Conservation (phyloP, 2,329 filamentous ascomycete genomes). For the Xylaria sp. region DNA sequence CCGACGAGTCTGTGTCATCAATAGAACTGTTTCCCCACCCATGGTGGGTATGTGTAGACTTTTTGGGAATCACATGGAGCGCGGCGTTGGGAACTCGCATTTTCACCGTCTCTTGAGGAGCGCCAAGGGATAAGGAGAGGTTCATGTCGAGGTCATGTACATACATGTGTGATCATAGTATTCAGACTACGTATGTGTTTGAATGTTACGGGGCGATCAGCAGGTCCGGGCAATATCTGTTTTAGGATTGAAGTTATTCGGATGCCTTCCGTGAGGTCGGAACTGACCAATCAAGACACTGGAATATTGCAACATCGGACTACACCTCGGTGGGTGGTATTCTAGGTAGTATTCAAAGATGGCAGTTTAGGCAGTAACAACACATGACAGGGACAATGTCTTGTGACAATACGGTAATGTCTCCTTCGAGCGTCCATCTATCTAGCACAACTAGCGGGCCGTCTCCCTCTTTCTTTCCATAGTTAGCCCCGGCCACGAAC, state of each 20-base stretch:
- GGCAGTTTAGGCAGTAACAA: not conserved
- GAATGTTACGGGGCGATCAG: not conserved
- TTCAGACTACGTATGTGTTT: not conserved
- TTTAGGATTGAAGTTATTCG: not conserved
- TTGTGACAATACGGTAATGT: too few species aligned
- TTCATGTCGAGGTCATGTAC: not conserved
- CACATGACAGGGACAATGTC: not conserved
- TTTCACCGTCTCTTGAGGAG: not conserved
- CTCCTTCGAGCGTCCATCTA: too few species aligned
- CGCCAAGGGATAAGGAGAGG: not conserved
- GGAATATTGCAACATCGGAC: too few species aligned
- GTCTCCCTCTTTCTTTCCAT: too few species aligned
- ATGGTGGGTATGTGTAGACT: not conserved
- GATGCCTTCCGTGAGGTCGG: not conserved
- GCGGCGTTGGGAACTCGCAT: slow-evolving; percentile 10
- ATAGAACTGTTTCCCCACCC: not conserved
- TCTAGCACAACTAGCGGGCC: too few species aligned
- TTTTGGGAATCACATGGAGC: not conserved
- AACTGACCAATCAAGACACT: too few species aligned
- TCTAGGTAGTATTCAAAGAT: too few species aligned
- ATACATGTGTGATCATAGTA: not conserved
- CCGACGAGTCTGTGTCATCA: not conserved
- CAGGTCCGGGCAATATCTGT: not conserved
- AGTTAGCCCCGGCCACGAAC: too few species aligned
- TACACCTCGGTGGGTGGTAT: too few species aligned